phyloP scores from a whole-genome alignment of 1,284 basidiomycete species.

The Apiotrichum sp. region DNA sequence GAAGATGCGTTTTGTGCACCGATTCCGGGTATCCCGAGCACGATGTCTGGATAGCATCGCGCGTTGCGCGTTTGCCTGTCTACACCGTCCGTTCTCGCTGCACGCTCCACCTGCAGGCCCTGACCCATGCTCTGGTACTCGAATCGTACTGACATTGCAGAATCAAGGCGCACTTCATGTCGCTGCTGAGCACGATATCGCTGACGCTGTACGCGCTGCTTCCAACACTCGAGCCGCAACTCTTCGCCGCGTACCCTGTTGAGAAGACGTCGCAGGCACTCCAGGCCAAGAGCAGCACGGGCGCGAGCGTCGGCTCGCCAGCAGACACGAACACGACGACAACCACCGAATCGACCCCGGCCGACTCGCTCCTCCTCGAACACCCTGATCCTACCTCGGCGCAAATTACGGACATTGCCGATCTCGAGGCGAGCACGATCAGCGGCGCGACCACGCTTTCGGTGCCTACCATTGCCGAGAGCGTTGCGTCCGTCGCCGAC shows the following conservation, averaged over 20 bases:
- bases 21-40: too few species aligned
- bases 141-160: constrained; percentile 16
- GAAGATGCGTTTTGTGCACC: too few species aligned
- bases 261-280: constrained; percentile 38
- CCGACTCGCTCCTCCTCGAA: constrained; percentile 24
- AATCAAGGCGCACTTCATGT: constrained; percentile 43
- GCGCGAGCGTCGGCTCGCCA: constrained; percentile 2
- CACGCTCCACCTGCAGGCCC: too few species aligned
- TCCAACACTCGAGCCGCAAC: constrained; percentile 40
- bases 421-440: background rate
- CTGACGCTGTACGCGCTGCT: constrained; percentile 47
- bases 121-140: too few species aligned
- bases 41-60: too few species aligned
- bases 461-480: constrained; percentile 7
- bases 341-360: constrained; percentile 16
- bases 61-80: too few species aligned
- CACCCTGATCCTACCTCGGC: background rate
- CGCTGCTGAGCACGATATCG: constrained; percentile 41
- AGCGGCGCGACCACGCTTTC: background rate
- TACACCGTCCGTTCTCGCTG: too few species aligned
- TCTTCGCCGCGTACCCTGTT: constrained; percentile 37
- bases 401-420: background rate
- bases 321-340: constrained; percentile 16
- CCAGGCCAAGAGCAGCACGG: constrained; percentile 10
- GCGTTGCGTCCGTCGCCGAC: constrained; percentile 7